phyloP scores from a whole-genome alignment of 2,329 filamentous ascomycete genomes.

The Cytospora leucostoma region DNA sequence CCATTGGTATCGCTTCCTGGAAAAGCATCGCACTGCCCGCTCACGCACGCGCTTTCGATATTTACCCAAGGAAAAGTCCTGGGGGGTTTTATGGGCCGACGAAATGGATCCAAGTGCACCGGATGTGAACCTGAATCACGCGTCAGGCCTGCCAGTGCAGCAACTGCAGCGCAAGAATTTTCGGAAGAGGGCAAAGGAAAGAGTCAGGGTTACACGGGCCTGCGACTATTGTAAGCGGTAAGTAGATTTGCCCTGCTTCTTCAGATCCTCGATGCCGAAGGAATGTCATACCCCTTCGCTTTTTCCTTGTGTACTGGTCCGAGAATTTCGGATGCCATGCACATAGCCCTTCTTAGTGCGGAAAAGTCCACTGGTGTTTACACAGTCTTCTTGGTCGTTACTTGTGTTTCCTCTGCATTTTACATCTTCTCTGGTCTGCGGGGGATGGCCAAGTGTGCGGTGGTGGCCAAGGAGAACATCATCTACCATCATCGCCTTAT shows the following conservation, averaged over 20 bases:
- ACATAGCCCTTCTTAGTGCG: too few species aligned
- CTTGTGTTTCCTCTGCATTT: too few species aligned
- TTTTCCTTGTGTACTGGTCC: neutral
- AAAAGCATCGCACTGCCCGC: neutral
- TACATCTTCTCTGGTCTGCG: too few species aligned
- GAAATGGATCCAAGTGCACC: slow-evolving; percentile 6
- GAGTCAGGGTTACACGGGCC: slow-evolving; percentile 47
- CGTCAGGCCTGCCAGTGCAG: neutral
- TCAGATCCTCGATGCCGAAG: too few species aligned
- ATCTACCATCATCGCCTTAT: too few species aligned
- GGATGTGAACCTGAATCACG: neutral
- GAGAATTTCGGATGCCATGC: neutral
- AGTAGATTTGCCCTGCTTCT: slow-evolving; percentile 25
- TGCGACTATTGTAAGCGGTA: slow-evolving; percentile 52
- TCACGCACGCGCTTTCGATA: neutral
- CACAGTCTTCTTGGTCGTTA: too few species aligned
- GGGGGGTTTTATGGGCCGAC: neutral
- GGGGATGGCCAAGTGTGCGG: too few species aligned
- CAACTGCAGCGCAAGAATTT: slow-evolving; percentile 10
- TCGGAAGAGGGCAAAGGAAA: slow-evolving; percentile 34
- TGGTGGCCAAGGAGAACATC: too few species aligned
- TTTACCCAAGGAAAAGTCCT: neutral
- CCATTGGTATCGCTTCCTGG: neutral
- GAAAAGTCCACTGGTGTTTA: too few species aligned
- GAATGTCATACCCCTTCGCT: neutral